These are phyloP conservation scores for Dentipellis fragilis DNA, from an alignment of 768 basidiomycete species.

Conservation along the genomic window DNA sequence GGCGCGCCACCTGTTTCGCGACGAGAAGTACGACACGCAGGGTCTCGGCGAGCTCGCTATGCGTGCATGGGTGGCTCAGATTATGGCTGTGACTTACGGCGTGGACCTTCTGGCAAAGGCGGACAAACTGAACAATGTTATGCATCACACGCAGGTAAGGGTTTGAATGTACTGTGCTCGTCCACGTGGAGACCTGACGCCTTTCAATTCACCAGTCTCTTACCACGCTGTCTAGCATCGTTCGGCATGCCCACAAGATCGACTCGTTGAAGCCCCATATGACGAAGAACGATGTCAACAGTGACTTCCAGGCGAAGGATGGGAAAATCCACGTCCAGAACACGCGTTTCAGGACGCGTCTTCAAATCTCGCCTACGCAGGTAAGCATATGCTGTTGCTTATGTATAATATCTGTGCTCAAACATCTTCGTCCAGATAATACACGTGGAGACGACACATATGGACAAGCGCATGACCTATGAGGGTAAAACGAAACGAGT, in stretches of 20 bases:
- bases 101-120: no score
- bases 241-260: constrained; percentile 24
- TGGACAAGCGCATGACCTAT: background rate
- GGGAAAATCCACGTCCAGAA: constrained; percentile 26
- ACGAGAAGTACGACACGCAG: background rate
- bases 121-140: no score
- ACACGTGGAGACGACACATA: background rate
- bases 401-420: constrained; percentile 16
- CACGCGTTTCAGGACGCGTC: constrained; percentile 34
- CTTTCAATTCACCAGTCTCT: background rate
- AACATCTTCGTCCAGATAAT: constrained; percentile 12
- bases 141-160: no score
- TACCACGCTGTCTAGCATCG: background rate
- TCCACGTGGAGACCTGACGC: no score
- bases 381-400: constrained; percentile 20
- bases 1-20: background rate
- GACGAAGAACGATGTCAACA: constrained; percentile 32
- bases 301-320: constrained; percentile 19
- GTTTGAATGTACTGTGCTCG: no score
- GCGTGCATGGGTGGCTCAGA: background rate
- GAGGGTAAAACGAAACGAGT: constrained; percentile 16
- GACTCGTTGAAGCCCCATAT: constrained; percentile 36
- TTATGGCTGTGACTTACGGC: background rate
- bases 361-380: constrained; percentile 28
- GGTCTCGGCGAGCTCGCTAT: background rate